phyloP scores from a whole-genome alignment of 1,139 yeast species.

The Magnusiomyces suaveolens region DNA sequence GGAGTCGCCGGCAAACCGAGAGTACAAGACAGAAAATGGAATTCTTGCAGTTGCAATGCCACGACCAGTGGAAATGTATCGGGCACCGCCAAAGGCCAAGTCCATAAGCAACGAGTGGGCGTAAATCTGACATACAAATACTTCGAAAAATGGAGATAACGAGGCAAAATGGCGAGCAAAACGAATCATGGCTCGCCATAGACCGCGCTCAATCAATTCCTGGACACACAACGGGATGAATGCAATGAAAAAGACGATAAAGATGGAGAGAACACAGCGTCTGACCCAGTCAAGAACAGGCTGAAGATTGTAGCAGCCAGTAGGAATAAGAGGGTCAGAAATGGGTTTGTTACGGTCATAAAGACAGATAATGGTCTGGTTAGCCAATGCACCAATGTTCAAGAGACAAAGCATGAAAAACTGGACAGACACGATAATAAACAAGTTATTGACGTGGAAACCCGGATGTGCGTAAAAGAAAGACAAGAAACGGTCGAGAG shows the following conservation, averaged over 20 bases:
- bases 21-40: constrained; percentile 50
- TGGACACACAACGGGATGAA: constrained; percentile 72
- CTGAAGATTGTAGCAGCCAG: constrained; percentile 64
- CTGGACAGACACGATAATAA: constrained; percentile 66
- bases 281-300: constrained; percentile 77
- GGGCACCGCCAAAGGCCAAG: constrained; percentile 72
- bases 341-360: constrained; percentile 46
- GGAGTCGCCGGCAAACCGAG: constrained; percentile 54
- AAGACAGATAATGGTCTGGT: constrained; percentile 51
- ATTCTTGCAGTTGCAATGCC: constrained; percentile 70
- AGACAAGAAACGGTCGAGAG: constrained; percentile 70
- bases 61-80: constrained; percentile 74
- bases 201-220: constrained; percentile 70
- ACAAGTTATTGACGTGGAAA: constrained; percentile 72
- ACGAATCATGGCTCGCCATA: constrained; percentile 51
- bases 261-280: constrained; percentile 69
- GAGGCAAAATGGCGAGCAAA: constrained; percentile 58
- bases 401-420: constrained; percentile 58
- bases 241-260: constrained; percentile 74
- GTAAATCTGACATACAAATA: constrained; percentile 77
- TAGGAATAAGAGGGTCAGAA: constrained; percentile 52
- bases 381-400: constrained; percentile 54
- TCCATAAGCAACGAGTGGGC: constrained; percentile 61
- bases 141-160: constrained; percentile 76
- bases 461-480: constrained; percentile 92